These are phyloP conservation scores for Alternaria brassicae DNA, from an alignment of 2,329 filamentous ascomycete species.

Conservation along the genomic window DNA sequence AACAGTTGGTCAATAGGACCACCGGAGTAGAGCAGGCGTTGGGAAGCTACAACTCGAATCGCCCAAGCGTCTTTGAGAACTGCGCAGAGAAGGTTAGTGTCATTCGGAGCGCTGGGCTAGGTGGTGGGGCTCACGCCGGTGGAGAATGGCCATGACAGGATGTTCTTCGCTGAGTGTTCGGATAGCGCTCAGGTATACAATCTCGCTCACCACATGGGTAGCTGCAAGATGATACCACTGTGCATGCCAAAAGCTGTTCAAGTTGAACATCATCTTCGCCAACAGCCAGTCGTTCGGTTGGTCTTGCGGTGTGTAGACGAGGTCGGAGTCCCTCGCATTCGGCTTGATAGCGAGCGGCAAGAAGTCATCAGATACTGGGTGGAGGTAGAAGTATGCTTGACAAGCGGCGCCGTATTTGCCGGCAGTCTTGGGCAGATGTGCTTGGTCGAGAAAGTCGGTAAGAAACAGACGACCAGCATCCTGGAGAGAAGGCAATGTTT, in stretches of 20 bases:
- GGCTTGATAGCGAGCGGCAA: conserved; percentile 59
- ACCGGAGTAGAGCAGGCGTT: conserved; percentile 5
- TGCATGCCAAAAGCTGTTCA: conserved; percentile 57
- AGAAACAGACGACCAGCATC: conserved; percentile 45
- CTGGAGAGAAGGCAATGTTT: conserved; percentile 45
- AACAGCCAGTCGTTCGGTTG: conserved; percentile 57
- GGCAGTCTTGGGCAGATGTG: neutral
- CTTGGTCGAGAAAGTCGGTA: neutral
- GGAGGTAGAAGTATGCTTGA: conserved; percentile 58
- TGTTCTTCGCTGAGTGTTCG: conserved; percentile 57
- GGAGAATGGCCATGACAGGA: conserved; percentile 51
- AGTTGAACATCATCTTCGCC: conserved; percentile 60
- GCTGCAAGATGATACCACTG: conserved; percentile 55
- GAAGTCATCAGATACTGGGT: conserved; percentile 50
- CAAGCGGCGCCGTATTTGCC: conserved; percentile 50
- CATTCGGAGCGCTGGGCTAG: neutral
- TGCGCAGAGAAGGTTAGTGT: neutral
- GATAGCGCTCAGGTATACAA: conserved; percentile 55
- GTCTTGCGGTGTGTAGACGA: conserved; percentile 59
- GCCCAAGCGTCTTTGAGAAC: conserved; percentile 10
- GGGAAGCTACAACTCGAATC: neutral
- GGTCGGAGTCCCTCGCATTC: conserved; percentile 49
- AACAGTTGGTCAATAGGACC: conserved; percentile 7
- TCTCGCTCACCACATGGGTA: conserved; percentile 56
- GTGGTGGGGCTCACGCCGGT: conserved; percentile 16